Percentiles rank a stretch among this genome's conserved stretches.
Conservation (phyloP, 2,329 filamentous ascomycete species). For the Geosmithia flava region DNA sequence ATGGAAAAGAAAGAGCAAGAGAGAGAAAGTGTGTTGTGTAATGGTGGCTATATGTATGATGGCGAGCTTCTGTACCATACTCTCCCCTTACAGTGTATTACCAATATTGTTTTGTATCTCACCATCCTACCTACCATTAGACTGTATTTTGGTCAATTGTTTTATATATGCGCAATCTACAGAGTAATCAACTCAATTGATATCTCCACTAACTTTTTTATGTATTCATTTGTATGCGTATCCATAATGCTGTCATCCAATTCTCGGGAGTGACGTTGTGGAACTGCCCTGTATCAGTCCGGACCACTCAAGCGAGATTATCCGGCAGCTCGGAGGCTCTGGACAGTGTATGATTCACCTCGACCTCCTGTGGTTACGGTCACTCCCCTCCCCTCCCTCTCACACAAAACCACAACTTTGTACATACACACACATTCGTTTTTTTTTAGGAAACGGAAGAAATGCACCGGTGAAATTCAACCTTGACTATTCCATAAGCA, state of each 20-base stretch:
- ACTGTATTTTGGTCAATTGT: neutral
- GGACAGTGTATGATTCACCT: neutral
- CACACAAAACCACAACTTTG: neutral
- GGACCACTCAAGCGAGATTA: too few relatives aligned
- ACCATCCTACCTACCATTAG: neutral
- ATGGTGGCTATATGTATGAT: neutral
- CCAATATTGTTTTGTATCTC: neutral
- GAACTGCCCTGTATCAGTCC: too few relatives aligned
- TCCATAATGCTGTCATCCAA: too few relatives aligned
- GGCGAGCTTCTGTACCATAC: neutral
- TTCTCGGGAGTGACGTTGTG: too few relatives aligned
- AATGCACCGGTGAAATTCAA: neutral
- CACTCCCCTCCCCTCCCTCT: neutral
- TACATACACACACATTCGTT: neutral
- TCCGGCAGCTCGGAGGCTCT: too few relatives aligned
- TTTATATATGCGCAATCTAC: too few relatives aligned
- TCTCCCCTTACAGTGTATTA: neutral
- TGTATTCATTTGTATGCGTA: too few relatives aligned
- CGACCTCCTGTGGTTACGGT: too few relatives aligned
- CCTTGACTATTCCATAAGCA: neutral
- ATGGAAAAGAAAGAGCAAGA: neutral
- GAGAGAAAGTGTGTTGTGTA: neutral
- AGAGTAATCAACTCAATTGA: too few relatives aligned
- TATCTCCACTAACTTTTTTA: too few relatives aligned
- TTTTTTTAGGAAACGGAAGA: neutral